Percentiles rank a stretch among this genome's conserved stretches.
Conservation (phyloP, 208 protist genomes). For the Acanthamoeba lenticulata region DNA sequence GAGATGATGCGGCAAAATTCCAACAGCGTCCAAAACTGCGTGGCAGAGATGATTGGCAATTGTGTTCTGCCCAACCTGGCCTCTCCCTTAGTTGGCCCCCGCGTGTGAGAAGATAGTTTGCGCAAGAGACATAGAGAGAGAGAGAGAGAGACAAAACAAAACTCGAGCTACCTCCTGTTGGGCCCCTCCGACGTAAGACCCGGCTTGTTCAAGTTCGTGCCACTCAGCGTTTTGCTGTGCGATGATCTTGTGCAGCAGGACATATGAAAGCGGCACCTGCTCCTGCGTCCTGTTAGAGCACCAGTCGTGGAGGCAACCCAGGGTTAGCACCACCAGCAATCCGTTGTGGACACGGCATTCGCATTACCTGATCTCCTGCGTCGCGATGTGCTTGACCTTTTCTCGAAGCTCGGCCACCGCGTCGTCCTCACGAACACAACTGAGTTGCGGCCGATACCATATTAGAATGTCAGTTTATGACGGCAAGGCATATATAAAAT, state of each 20-base stretch:
- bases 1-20: not conserved
- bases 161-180: not conserved
- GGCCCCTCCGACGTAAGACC: not conserved
- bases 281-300: not conserved
- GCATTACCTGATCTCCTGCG: not conserved
- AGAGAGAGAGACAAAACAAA: too few relatives aligned
- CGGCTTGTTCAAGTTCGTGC: not conserved
- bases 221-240: not conserved
- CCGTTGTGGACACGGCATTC: not conserved
- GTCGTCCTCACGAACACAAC: not conserved
- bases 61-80: not conserved
- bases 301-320: not conserved
- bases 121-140: too few relatives aligned
- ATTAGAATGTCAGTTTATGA: too few relatives aligned
- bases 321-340: not conserved
- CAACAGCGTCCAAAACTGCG: not conserved
- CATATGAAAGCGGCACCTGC: not conserved
- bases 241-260: not conserved
- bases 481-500: too few relatives aligned
- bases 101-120: too few relatives aligned
- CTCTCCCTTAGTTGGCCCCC: not conserved
- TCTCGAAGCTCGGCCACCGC: not conserved
- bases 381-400: not conserved
- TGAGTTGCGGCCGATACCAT: too few relatives aligned
- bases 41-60: not conserved